Conservation (phyloP, 768 basidiomycete genomes). For the Kwoniella sp. region DNA sequence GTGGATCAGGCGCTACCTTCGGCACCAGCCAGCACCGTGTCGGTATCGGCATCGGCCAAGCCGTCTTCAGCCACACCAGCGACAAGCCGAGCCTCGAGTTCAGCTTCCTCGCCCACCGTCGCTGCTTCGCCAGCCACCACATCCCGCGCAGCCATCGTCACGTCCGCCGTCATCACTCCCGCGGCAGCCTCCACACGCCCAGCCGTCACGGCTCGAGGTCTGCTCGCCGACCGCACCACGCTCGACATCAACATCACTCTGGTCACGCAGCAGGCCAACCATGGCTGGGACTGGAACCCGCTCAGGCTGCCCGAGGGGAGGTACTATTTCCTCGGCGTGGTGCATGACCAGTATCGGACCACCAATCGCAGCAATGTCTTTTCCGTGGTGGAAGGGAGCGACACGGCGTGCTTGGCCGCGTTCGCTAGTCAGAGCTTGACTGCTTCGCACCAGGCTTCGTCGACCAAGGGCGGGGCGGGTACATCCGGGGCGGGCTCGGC, state of each 20-base stretch:
- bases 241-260: constrained; percentile 22
- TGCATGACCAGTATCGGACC: constrained; percentile 4
- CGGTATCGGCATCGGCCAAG: neutral
- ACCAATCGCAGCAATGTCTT: constrained; percentile 11
- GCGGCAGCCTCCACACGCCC: neutral
- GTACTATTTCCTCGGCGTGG: constrained; percentile 21
- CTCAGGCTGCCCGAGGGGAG: constrained; percentile 22
- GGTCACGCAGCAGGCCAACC: constrained; percentile 18
- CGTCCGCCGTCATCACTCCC: neutral
- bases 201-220: neutral
- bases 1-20: constrained; percentile 17
- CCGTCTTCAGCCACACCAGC: neutral
- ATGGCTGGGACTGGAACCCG: constrained; percentile 14
- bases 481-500: neutral
- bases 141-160: no score
- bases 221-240: constrained; percentile 2
- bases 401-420: constrained; percentile 23
- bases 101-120: neutral
- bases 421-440: constrained; percentile 6
- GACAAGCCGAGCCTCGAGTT: neutral
- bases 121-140: no score
- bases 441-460: neutral
- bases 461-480: constrained; percentile 3
- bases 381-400: constrained; percentile 16
- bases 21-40: neutral